These are phyloP conservation scores for Apiospora aurea DNA, from an alignment of 2,329 filamentous ascomycete species.

Conservation along the genomic window DNA sequence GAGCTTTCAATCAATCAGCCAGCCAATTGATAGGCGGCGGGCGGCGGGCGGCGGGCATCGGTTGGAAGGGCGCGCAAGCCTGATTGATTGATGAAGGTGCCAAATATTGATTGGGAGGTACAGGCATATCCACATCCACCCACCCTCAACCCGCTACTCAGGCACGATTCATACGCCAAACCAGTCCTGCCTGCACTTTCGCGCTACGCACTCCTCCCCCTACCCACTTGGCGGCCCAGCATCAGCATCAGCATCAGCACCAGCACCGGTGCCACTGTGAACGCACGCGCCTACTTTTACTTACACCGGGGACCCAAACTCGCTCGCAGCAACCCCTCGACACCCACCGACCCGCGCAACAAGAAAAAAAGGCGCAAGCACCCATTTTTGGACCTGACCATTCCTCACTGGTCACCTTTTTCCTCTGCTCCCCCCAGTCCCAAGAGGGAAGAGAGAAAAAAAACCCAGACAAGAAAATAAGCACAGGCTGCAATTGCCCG, in stretches of 20 bases:
- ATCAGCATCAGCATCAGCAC: no score
- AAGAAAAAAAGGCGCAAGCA: slow-evolving; percentile 21
- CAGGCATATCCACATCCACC: not conserved
- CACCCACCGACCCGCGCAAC: slow-evolving; percentile 13
- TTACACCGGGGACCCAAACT: not conserved
- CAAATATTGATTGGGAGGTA: slow-evolving; percentile 11
- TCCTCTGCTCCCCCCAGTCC: not conserved
- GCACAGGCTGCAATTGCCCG: slow-evolving; percentile 22
- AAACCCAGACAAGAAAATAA: slow-evolving; percentile 21
- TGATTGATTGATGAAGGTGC: not conserved
- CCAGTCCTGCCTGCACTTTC: not conserved
- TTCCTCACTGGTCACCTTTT: slow-evolving; percentile 13
- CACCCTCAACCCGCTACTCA: not conserved
- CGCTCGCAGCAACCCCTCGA: slow-evolving; percentile 7
- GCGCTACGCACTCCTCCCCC: not conserved
- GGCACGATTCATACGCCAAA: slow-evolving; percentile 17
- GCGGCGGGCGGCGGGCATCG: not conserved
- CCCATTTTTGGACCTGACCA: slow-evolving; percentile 15
- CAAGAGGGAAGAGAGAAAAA: not conserved
- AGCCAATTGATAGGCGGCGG: slow-evolving; percentile 7
- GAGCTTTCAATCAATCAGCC: not conserved
- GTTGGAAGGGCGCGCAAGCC: not conserved
- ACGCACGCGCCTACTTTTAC: slow-evolving; percentile 9
- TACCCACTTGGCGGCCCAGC: not conserved
- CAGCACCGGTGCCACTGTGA: not conserved